These are phyloP conservation scores for Rosa multiflora DNA, from an alignment of 306 rosid species.

Conservation along the genomic window DNA sequence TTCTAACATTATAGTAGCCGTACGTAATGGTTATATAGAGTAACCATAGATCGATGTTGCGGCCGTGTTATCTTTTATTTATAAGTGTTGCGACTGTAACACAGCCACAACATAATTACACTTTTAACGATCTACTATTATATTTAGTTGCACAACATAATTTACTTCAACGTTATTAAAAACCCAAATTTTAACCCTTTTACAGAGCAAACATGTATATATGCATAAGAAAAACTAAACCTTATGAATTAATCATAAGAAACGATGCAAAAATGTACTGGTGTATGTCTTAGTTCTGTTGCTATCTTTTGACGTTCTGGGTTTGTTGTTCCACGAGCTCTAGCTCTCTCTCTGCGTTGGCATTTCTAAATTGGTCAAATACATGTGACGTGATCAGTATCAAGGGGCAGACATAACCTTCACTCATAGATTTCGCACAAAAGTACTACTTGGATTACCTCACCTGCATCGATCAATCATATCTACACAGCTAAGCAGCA, in stretches of 20 bases:
- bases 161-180: too few relatives aligned
- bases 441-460: not conserved
- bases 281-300: not conserved
- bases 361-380: not conserved
- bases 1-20: too few relatives aligned
- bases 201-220: too few relatives aligned
- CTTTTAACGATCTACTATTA: too few relatives aligned
- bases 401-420: not conserved
- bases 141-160: too few relatives aligned
- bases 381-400: slow-evolving; percentile 6
- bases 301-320: not conserved
- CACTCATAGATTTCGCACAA: not conserved
- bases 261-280: not conserved
- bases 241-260: not conserved
- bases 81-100: too few relatives aligned
- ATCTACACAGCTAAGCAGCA: not conserved
- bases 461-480: not conserved
- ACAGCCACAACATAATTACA: too few relatives aligned
- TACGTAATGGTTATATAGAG: too few relatives aligned
- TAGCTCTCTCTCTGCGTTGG: not conserved
- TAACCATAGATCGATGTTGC: too few relatives aligned
- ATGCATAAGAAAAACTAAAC: too few relatives aligned
- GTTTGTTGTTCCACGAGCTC: not conserved
- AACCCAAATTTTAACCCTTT: too few relatives aligned
- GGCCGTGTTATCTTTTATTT: not conserved